A percentile compares a stretch with the other conserved stretches of the same genome.
phyloP scores from a whole-genome alignment of 2,329 filamentous ascomycete species.

The Colletotrichum horii region DNA sequence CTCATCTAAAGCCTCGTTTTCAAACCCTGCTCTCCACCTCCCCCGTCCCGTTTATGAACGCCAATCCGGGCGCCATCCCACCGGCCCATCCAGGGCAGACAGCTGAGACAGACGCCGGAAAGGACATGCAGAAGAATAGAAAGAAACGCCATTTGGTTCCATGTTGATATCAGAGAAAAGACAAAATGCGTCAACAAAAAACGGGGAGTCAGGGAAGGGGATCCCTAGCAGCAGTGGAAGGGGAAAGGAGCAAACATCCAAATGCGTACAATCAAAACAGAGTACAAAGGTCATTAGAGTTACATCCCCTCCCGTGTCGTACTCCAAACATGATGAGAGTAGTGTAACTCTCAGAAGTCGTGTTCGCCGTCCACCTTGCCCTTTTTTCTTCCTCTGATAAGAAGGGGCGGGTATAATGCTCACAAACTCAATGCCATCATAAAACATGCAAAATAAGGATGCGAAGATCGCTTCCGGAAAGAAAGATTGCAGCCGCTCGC shows the following conservation, averaged over 20 bases:
- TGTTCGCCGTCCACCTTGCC: constrained; percentile 20
- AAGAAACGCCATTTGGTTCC: constrained; percentile 1
- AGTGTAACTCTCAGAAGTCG: constrained; percentile 8
- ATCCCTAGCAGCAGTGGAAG: neutral
- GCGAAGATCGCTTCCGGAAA: neutral
- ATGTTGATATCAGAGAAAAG: constrained; percentile 8
- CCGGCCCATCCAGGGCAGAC: neutral
- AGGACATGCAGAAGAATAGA: neutral
- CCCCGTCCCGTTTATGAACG: neutral
- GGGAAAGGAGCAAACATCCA: neutral
- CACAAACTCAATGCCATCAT: constrained; percentile 9
- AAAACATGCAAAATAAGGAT: constrained; percentile 7
- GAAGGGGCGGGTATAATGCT: constrained; percentile 20
- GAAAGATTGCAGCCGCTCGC: neutral
- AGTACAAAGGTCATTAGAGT: constrained; percentile 14
- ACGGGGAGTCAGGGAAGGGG: neutral
- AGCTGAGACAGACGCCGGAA: neutral
- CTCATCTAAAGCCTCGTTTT: neutral
- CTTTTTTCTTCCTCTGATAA: neutral
- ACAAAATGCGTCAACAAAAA: neutral
- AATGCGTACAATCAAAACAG: neutral
- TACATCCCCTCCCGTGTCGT: constrained; percentile 12
- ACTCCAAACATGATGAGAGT: constrained; percentile 18
- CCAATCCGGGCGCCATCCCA: neutral
- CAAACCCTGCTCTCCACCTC: neutral